Percentiles rank a stretch among this genome's conserved stretches.
Conservation (phyloP, 73 alveolate species). For the Paramecium pentaurelia region DNA sequence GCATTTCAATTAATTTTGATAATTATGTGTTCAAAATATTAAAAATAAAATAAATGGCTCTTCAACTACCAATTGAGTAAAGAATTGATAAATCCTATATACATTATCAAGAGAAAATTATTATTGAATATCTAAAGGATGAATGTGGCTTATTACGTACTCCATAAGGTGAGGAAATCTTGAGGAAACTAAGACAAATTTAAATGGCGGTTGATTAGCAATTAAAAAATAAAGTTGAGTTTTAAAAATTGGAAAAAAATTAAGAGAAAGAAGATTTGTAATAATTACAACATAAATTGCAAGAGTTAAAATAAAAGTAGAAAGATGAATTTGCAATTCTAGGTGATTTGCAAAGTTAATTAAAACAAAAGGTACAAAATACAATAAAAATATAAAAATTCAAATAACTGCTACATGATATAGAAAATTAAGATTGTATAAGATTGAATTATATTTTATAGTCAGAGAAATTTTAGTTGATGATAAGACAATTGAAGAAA, state of each 20-base stretch:
- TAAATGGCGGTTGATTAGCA: neutral
- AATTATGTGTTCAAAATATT: neutral
- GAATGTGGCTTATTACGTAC: neutral
- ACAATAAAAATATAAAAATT: neutral
- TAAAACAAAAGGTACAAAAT: neutral
- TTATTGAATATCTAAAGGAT: neutral
- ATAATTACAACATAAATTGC: neutral
- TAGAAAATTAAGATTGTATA: neutral
- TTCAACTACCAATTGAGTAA: neutral
- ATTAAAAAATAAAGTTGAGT: neutral
- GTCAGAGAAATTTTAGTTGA: neutral
- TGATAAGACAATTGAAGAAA: neutral
- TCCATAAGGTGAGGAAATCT: neutral
- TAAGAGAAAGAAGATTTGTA: neutral
- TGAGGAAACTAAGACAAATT: neutral
- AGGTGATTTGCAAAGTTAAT: neutral
- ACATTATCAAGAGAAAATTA: neutral
- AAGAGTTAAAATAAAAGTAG: neutral
- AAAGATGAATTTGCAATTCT: neutral
- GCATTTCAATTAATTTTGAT: constrained; percentile 36
- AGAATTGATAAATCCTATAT: neutral
- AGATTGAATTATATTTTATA: neutral
- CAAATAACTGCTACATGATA: neutral
- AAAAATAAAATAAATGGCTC: neutral
- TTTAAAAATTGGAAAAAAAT: neutral